A percentile compares a stretch with the other conserved stretches of the same genome.
These are phyloP conservation scores for Berberis thunbergii DNA, from an alignment of 164 flowering plant genomes.

Conservation along the genomic window DNA sequence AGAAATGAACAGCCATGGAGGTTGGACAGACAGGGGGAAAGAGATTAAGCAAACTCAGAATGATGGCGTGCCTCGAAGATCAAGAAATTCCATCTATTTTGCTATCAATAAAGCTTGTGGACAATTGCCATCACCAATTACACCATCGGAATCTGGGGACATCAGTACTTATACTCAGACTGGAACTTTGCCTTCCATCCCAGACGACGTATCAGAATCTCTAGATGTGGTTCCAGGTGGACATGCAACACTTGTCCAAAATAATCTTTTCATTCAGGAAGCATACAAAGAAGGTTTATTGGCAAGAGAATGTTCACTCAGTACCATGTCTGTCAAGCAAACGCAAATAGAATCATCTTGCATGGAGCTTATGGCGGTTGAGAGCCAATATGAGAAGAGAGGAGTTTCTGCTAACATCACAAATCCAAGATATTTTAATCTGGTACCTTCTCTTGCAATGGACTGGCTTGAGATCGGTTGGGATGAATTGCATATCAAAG, in stretches of 20 bases:
- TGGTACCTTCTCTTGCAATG: constrained; percentile 95
- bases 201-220: constrained; percentile 19
- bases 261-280: constrained; percentile 15
- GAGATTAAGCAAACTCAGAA: constrained; percentile 17
- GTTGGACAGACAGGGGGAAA: constrained; percentile 17
- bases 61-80: constrained; percentile 10
- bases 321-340: constrained; percentile 17
- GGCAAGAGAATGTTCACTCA: constrained; percentile 17
- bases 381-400: constrained; percentile 11
- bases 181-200: constrained; percentile 11
- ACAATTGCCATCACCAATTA: constrained; percentile 14
- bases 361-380: constrained; percentile 18
- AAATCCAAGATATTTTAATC: constrained; percentile 54
- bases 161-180: constrained; percentile 6
- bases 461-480: constrained; percentile 97
- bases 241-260: constrained; percentile 17
- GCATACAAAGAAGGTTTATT: constrained; percentile 21
- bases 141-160: constrained; percentile 17
- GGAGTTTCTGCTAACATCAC: constrained; percentile 20
- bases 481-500: constrained; percentile 89
- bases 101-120: constrained; percentile 13
- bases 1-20: constrained; percentile 4
- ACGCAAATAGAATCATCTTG: constrained; percentile 15
- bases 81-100: constrained; percentile 6
- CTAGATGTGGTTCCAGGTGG: constrained; percentile 18